Percentiles rank a stretch among this genome's conserved stretches.
Conservation (phyloP, 2,329 filamentous ascomycete genomes). For the Stagonosporopsis vannaccii region DNA sequence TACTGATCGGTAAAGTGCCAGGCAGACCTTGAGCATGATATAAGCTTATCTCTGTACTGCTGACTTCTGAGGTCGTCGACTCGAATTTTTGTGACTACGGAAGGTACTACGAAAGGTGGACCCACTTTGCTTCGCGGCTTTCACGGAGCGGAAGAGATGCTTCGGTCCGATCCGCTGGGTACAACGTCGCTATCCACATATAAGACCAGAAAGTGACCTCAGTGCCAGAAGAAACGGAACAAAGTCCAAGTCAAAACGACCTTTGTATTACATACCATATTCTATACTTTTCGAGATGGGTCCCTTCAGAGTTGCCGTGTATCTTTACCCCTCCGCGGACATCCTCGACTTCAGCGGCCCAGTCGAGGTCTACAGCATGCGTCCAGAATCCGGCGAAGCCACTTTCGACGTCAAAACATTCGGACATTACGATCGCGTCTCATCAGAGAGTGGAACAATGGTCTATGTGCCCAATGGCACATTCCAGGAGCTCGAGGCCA, state of each 20-base stretch:
- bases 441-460: conserved; percentile 34
- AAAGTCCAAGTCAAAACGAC: neutral
- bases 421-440: conserved; percentile 33
- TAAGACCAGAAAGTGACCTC: neutral
- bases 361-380: conserved; percentile 47
- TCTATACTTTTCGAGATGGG: conserved; percentile 18
- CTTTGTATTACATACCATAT: neutral
- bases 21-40: neutral
- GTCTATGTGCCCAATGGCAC: conserved; percentile 42
- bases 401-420: conserved; percentile 48
- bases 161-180: conserved; percentile 9
- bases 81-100: neutral
- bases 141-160: conserved; percentile 1
- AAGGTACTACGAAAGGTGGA: neutral
- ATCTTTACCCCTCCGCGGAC: conserved; percentile 50
- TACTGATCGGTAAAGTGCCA: neutral
- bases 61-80: neutral
- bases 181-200: neutral
- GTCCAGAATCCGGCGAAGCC: conserved; percentile 32
- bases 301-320: conserved; percentile 48
- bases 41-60: neutral
- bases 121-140: neutral
- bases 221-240: neutral
- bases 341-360: conserved; percentile 54
- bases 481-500: conserved; percentile 36